These are phyloP conservation scores for Macrotyloma uniflorum DNA, from an alignment of 306 rosid species.

Conservation along the genomic window DNA sequence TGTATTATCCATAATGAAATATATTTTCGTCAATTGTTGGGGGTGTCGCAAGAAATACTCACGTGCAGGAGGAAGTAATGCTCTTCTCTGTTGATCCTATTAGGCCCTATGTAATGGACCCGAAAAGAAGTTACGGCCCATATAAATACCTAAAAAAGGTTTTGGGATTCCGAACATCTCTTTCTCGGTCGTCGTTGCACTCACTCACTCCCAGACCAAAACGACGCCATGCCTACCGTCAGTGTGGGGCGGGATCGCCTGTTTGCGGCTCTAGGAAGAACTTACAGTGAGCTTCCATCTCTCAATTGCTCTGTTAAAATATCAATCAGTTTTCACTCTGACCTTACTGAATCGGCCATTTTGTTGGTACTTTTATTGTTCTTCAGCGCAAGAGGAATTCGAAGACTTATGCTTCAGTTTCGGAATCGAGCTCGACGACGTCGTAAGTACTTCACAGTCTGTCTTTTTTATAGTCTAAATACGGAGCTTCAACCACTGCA, in stretches of 20 bases:
- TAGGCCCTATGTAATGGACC: neutral
- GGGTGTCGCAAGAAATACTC: no score
- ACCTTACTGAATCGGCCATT: neutral
- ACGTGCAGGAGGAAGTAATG: no score
- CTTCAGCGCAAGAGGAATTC: slow-evolving; percentile 82
- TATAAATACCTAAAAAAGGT: neutral
- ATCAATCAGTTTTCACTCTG: neutral
- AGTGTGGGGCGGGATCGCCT: slow-evolving; percentile 92
- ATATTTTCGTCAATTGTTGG: no score
- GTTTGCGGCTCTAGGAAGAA: slow-evolving; percentile 66
- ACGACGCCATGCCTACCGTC: slow-evolving; percentile 75
- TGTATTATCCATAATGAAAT: no score
- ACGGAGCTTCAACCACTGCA: neutral
- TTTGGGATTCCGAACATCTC: neutral
- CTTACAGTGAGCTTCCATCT: slow-evolving; percentile 69
- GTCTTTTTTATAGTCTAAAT: neutral
- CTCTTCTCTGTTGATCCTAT: no score
- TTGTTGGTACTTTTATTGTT: slow-evolving; percentile 3
- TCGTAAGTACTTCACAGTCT: slow-evolving; percentile 52
- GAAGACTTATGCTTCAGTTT: slow-evolving; percentile 88
- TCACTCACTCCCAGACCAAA: slow-evolving; percentile 11
- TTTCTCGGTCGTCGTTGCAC: slow-evolving; percentile 20
- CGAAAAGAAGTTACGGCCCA: slow-evolving; percentile 20
- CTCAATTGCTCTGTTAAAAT: neutral
- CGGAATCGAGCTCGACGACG: slow-evolving; percentile 94